Evolutionary conservation across 2,329 filamentous ascomycete species (phyloP).

Genomic region (Microdochium trichocladiopsis): DNA sequence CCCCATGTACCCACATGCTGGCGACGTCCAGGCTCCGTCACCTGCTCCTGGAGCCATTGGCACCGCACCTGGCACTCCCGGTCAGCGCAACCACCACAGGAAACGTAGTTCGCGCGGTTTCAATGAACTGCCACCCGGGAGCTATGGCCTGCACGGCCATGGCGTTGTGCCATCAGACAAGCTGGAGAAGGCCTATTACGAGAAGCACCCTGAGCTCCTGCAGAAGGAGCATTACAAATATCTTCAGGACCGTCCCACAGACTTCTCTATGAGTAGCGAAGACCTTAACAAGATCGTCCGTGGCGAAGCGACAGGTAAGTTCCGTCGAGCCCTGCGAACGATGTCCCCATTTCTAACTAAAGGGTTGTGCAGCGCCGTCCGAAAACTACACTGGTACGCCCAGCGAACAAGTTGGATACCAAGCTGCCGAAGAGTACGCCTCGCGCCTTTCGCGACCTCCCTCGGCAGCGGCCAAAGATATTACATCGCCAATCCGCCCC

Average conservation of each 20-base stretch:
- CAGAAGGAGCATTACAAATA: conserved; percentile 63
- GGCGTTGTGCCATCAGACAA: conserved; percentile 69
- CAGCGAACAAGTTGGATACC: conserved; percentile 84
- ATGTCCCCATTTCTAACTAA: conserved; percentile 31
- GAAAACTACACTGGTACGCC: conserved; percentile 64
- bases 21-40: conserved; percentile 92
- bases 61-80: conserved; percentile 23
- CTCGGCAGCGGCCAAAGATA: conserved; percentile 31
- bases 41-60: conserved; percentile 50
- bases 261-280: conserved; percentile 82
- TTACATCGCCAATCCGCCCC: conserved; percentile 20
- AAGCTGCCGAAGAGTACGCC: conserved; percentile 77
- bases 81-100: conserved; percentile 55
- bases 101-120: conserved; percentile 68
- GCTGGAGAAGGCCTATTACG: conserved; percentile 86
- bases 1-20: conserved; percentile 86
- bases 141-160: conserved; percentile 89
- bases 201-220: conserved; percentile 78
- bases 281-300: conserved; percentile 87
- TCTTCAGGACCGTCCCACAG: conserved; percentile 49
- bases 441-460: conserved; percentile 50
- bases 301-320: conserved; percentile 47
- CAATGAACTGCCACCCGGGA: conserved; percentile 68
- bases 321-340: conserved; percentile 13
- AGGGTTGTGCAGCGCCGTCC: conserved; percentile 48